phyloP scores from a whole-genome alignment of 352 stramenopile species.

The Plasmopara viticola region DNA sequence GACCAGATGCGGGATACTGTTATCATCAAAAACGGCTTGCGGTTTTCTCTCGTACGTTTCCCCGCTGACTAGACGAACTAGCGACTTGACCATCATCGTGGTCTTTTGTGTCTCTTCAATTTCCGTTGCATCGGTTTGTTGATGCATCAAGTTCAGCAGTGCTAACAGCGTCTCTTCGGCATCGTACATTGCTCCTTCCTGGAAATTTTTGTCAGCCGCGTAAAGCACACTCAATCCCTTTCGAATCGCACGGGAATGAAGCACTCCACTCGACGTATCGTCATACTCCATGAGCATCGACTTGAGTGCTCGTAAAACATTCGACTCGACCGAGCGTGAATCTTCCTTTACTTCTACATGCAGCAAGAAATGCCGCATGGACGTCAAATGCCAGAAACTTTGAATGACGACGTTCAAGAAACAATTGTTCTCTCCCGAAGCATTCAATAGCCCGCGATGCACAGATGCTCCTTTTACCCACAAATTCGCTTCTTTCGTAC shows the following conservation, averaged over 20 bases:
- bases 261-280: conserved; percentile 64
- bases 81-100: conserved; percentile 60
- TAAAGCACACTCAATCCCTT: conserved; percentile 84
- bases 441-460: conserved; percentile 72
- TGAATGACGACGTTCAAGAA: conserved; percentile 89
- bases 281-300: conserved; percentile 83
- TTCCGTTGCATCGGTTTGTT: conserved; percentile 70
- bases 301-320: conserved; percentile 71
- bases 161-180: conserved; percentile 80
- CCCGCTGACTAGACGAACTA: conserved; percentile 63
- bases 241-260: conserved; percentile 71
- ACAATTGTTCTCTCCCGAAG: conserved; percentile 84
- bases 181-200: conserved; percentile 85
- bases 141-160: conserved; percentile 81
- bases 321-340: conserved; percentile 56
- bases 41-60: conserved; percentile 57
- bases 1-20: conserved; percentile 82
- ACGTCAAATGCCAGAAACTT: conserved; percentile 87
- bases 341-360: conserved; percentile 84
- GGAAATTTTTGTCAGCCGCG: conserved; percentile 77
- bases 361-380: conserved; percentile 79
- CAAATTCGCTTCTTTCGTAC: conserved; percentile 61
- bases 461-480: conserved; percentile 80
- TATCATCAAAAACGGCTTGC: conserved; percentile 72
- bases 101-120: conserved; percentile 71